Evolutionary conservation across 441 rosid genomes (phyloP).

Genomic region (Omphalea diandra): DNA sequence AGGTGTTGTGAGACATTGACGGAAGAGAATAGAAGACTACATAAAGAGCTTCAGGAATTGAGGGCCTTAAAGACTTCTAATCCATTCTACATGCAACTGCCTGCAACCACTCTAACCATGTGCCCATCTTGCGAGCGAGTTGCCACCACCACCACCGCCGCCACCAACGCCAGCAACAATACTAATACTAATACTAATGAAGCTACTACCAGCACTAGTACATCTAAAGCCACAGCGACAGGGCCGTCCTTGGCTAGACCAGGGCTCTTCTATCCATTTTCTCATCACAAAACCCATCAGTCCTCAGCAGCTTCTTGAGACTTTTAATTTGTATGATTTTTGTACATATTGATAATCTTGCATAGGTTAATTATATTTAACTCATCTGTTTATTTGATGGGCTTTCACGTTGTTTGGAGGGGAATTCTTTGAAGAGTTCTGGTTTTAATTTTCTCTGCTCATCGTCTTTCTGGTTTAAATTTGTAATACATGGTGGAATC

Average conservation of each 20-base stretch:
- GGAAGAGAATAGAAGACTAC: constrained; percentile 84
- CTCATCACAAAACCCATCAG: constrained; percentile 16
- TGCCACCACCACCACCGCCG: constrained; percentile 49
- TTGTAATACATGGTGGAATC: too few species aligned
- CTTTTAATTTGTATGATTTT: background rate
- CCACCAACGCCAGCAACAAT: constrained; percentile 7
- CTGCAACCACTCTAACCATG: constrained; percentile 95
- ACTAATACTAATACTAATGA: background rate
- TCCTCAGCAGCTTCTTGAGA: constrained; percentile 10
- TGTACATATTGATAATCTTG: constrained; percentile 17
- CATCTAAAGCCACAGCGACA: constrained; percentile 20
- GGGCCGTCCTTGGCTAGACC: constrained; percentile 17
- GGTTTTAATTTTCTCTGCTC: background rate
- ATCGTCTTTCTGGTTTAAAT: too few species aligned
- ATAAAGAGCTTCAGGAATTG: constrained; percentile 80
- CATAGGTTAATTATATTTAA: background rate
- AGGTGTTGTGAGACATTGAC: constrained; percentile 82
- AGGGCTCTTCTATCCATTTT: constrained; percentile 21
- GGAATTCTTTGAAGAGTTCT: background rate
- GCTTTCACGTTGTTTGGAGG: background rate
- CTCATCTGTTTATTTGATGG: background rate
- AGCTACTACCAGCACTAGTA: background rate
- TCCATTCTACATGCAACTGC: constrained; percentile 82
- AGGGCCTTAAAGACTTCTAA: constrained; percentile 74
- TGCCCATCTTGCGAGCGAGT: constrained; percentile 94